Percentiles rank a stretch among this genome's conserved stretches.
These are phyloP conservation scores for Leccinum fibrillosum DNA, from an alignment of 768 basidiomycete genomes.

Conservation along the genomic window DNA sequence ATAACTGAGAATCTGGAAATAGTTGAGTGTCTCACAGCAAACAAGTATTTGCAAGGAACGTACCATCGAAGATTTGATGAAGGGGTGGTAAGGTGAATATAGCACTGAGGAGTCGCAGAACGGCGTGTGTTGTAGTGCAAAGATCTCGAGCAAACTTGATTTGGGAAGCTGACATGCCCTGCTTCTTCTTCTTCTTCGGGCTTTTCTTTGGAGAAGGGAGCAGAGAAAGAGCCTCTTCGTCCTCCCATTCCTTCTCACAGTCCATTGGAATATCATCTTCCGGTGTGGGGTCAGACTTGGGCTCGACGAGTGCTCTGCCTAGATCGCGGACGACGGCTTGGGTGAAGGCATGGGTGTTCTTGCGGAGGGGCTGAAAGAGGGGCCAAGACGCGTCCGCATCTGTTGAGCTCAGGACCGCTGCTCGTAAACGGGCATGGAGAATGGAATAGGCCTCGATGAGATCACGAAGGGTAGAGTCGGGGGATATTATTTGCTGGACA, in stretches of 20 bases:
- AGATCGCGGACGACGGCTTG: slow-evolving; percentile 67
- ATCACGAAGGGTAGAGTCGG: slow-evolving; percentile 46
- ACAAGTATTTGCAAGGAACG: slow-evolving; percentile 13
- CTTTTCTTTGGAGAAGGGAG: slow-evolving; percentile 71
- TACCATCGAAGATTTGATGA: slow-evolving; percentile 61
- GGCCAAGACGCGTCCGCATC: slow-evolving; percentile 66
- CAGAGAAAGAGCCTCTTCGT: slow-evolving; percentile 28
- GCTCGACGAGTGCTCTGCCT: slow-evolving; percentile 60
- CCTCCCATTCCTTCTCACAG: slow-evolving; percentile 22
- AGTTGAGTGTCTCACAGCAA: slow-evolving; percentile 5
- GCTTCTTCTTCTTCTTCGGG: slow-evolving; percentile 49
- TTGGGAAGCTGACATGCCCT: slow-evolving; percentile 72
- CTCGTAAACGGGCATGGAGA: slow-evolving; percentile 61
- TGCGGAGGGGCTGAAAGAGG: slow-evolving; percentile 66
- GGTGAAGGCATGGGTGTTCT: slow-evolving; percentile 49
- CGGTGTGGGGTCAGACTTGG: slow-evolving; percentile 27
- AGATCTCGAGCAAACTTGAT: slow-evolving; percentile 79
- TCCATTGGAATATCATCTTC: slow-evolving; percentile 25
- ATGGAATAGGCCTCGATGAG: slow-evolving; percentile 74
- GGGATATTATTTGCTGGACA: slow-evolving; percentile 54
- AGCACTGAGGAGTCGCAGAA: slow-evolving; percentile 60
- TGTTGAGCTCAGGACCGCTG: slow-evolving; percentile 37
- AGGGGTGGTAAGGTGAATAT: slow-evolving; percentile 60
- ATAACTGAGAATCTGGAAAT: slow-evolving; percentile 53
- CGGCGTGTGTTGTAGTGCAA: slow-evolving; percentile 68